Evolutionary conservation across 2,329 filamentous ascomycete species (phyloP).

Genomic region (Zasmidium cellare): DNA sequence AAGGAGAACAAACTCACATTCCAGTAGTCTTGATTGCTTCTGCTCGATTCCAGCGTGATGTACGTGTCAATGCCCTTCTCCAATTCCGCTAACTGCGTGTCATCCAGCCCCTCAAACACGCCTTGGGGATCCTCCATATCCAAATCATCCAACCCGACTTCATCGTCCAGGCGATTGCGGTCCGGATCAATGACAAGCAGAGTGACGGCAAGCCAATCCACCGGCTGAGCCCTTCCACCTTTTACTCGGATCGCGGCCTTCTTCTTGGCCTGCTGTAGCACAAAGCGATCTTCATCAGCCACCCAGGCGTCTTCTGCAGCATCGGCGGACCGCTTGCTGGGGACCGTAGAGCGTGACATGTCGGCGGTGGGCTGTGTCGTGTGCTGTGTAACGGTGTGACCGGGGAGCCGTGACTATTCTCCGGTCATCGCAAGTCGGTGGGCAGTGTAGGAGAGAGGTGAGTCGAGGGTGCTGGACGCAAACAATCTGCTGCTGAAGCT

Average conservation of each 20-base stretch:
- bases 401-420: conserved; percentile 1
- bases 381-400: conserved; percentile 13
- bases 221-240: conserved; percentile 84
- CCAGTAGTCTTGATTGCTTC: conserved; percentile 85
- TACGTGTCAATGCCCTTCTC: conserved; percentile 82
- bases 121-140: conserved; percentile 76
- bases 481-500: conserved; percentile 6
- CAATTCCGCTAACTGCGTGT: conserved; percentile 69
- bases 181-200: conserved; percentile 84
- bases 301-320: conserved; percentile 67
- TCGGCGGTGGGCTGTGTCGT: neutral
- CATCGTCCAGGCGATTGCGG: conserved; percentile 77
- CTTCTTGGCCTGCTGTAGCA: conserved; percentile 95
- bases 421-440: conserved; percentile 4
- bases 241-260: conserved; percentile 94
- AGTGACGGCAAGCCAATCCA: conserved; percentile 91
- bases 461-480: neutral
- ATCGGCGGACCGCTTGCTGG: conserved; percentile 44
- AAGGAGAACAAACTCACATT: conserved; percentile 49
- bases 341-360: conserved; percentile 37
- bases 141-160: conserved; percentile 70
- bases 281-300: conserved; percentile 92
- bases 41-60: conserved; percentile 74
- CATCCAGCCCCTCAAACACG: conserved; percentile 73
- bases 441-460: neutral